These are phyloP conservation scores for Leptodontidium sp. DNA, from an alignment of 2,329 filamentous ascomycete genomes.

Conservation along the genomic window DNA sequence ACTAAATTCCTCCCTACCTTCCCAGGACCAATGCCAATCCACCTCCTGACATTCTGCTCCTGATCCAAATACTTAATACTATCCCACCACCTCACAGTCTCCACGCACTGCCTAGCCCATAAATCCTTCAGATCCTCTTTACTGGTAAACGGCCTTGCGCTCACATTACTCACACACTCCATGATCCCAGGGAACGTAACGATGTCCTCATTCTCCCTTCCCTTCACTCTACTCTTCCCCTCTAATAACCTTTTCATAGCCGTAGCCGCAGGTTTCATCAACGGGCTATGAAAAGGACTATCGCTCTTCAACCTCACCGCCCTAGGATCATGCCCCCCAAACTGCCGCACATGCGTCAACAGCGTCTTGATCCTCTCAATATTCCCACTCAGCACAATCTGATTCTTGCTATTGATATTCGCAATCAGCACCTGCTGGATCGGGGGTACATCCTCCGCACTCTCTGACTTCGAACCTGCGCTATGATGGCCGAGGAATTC, in stretches of 20 bases:
- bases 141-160: slow-evolving; percentile 77
- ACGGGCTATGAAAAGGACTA: slow-evolving; percentile 88
- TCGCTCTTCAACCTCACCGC: slow-evolving; percentile 88
- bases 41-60: slow-evolving; percentile 80
- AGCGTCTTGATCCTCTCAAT: slow-evolving; percentile 83
- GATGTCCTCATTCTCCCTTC: slow-evolving; percentile 66
- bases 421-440: slow-evolving; percentile 90
- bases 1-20: slow-evolving; percentile 94
- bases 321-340: slow-evolving; percentile 88
- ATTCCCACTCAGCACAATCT: slow-evolving; percentile 92
- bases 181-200: slow-evolving; percentile 78
- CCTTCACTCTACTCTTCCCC: slow-evolving; percentile 61
- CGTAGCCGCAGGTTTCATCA: slow-evolving; percentile 85
- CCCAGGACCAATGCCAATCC: slow-evolving; percentile 92
- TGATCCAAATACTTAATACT: slow-evolving; percentile 90
- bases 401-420: slow-evolving; percentile 95
- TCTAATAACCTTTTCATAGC: slow-evolving; percentile 76
- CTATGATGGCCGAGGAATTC: slow-evolving; percentile 78
- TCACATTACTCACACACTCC: slow-evolving; percentile 87
- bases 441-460: slow-evolving; percentile 71
- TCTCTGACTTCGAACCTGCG: slow-evolving; percentile 73
- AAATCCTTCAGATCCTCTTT: slow-evolving; percentile 80
- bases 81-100: slow-evolving; percentile 95
- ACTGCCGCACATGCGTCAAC: slow-evolving; percentile 85
- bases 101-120: slow-evolving; percentile 82